Percentiles rank a stretch among this genome's conserved stretches.
Evolutionary conservation across 257 asterid species (phyloP).

Genomic region (Solanum gracilifrons): DNA sequence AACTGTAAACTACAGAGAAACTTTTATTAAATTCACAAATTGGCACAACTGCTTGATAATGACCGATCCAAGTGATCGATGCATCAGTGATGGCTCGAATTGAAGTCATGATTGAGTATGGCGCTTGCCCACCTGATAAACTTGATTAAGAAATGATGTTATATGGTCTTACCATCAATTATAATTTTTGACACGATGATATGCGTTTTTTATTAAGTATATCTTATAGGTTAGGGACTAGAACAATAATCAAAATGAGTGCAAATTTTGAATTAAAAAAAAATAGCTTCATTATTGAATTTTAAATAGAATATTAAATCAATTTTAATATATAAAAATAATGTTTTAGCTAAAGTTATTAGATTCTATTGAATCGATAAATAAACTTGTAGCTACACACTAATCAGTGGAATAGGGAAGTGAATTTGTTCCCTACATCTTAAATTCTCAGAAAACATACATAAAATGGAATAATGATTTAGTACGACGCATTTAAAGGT

Average conservation of each 20-base stretch:
- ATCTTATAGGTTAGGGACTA: no score
- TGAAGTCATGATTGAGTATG: neutral
- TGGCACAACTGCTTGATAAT: neutral
- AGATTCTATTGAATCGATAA: neutral
- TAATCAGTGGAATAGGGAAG: neutral
- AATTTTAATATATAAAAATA: no score
- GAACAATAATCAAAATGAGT: neutral
- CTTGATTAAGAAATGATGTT: no score
- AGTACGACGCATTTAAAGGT: neutral
- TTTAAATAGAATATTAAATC: no score
- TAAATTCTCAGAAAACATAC: no score
- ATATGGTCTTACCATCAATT: accelerated
- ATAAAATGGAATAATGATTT: neutral
- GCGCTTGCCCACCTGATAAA: no score
- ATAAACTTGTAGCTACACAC: no score
- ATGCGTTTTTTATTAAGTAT: no score
- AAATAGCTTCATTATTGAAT: neutral
- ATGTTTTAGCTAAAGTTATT: neutral
- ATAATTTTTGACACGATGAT: neutral
- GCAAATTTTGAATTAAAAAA: no score
- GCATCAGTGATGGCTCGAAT: no score
- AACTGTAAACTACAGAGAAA: neutral
- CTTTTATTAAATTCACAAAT: neutral
- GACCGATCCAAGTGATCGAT: neutral
- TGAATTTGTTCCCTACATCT: neutral